These are phyloP conservation scores for Acidomyces sp. DNA, from an alignment of 495 filamentous ascomycete species.

Conservation along the genomic window DNA sequence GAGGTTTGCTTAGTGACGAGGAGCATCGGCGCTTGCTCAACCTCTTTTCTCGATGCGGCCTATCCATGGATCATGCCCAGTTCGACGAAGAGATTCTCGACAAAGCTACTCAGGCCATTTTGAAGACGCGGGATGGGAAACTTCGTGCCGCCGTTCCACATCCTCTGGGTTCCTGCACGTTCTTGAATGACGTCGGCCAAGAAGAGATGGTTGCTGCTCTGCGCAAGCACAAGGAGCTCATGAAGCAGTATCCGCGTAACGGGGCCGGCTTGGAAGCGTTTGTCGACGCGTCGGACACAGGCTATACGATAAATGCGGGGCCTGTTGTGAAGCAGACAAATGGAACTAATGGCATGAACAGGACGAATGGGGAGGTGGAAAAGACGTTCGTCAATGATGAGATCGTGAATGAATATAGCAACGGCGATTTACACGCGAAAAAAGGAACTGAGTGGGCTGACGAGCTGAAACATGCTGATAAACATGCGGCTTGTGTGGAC, in stretches of 20 bases:
- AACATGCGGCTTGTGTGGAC: constrained; percentile 19
- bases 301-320: constrained; percentile 37
- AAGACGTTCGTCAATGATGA: constrained; percentile 26
- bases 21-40: constrained; percentile 43
- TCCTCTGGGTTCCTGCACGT: constrained; percentile 42
- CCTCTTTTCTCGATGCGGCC: constrained; percentile 47
- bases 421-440: constrained; percentile 20
- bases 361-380: constrained; percentile 8
- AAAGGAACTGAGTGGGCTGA: constrained; percentile 10
- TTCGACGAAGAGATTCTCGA: constrained; percentile 47
- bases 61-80: constrained; percentile 49
- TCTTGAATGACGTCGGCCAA: constrained; percentile 42
- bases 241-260: constrained; percentile 40
- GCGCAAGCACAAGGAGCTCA: constrained; percentile 39
- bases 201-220: constrained; percentile 42
- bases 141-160: constrained; percentile 46
- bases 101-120: constrained; percentile 45
- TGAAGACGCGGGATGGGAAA: constrained; percentile 49
- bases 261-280: constrained; percentile 48
- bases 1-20: constrained; percentile 36
- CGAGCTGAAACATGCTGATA: constrained; percentile 12
- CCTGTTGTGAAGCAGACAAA: constrained; percentile 26
- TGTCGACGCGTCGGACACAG: constrained; percentile 49
- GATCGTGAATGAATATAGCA: constrained; percentile 20
- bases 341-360: constrained; percentile 10